A percentile compares a stretch with the other conserved stretches of the same genome.
phyloP scores from a whole-genome alignment of 441 rosid species.

The Gossypium gossypioides region DNA sequence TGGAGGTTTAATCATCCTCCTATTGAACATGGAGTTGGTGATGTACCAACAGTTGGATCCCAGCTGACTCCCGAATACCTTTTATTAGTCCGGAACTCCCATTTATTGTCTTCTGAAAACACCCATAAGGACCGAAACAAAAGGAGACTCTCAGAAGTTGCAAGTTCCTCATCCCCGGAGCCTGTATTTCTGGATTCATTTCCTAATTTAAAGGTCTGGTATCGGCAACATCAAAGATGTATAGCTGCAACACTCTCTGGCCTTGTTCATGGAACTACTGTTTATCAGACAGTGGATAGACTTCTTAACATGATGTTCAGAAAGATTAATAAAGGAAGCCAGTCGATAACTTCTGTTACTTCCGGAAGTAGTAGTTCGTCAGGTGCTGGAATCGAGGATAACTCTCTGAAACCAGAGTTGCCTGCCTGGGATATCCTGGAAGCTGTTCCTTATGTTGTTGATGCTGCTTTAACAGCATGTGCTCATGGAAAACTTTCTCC shows the following conservation, averaged over 20 bases:
- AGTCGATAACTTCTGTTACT: slow-evolving; percentile 44
- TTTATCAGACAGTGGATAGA: slow-evolving; percentile 52
- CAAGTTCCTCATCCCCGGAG: slow-evolving; percentile 41
- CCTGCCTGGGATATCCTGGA: slow-evolving; percentile 80
- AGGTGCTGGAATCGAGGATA: slow-evolving; percentile 50
- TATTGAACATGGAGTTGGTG: slow-evolving; percentile 68
- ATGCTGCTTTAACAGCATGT: slow-evolving; percentile 71
- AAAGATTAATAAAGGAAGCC: slow-evolving; percentile 44
- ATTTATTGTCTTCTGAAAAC: slow-evolving; percentile 42
- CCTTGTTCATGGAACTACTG: slow-evolving; percentile 53
- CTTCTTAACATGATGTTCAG: slow-evolving; percentile 61
- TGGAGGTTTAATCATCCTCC: slow-evolving; percentile 84
- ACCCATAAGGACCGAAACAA: slow-evolving; percentile 43
- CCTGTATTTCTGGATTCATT: slow-evolving; percentile 67
- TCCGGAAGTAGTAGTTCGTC: slow-evolving; percentile 64
- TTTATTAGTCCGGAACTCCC: slow-evolving; percentile 58
- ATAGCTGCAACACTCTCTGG: slow-evolving; percentile 66
- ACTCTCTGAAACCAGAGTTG: slow-evolving; percentile 40
- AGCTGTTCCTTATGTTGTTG: slow-evolving; percentile 68
- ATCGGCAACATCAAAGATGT: slow-evolving; percentile 70
- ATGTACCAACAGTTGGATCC: slow-evolving; percentile 72
- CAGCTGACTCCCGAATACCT: slow-evolving; percentile 70
- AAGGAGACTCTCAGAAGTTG: slow-evolving; percentile 50
- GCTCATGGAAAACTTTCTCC: slow-evolving; percentile 72
- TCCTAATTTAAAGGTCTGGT: slow-evolving; percentile 67